Conservation (phyloP, 495 filamentous ascomycete species). For the Talaromyces borbonicus region DNA sequence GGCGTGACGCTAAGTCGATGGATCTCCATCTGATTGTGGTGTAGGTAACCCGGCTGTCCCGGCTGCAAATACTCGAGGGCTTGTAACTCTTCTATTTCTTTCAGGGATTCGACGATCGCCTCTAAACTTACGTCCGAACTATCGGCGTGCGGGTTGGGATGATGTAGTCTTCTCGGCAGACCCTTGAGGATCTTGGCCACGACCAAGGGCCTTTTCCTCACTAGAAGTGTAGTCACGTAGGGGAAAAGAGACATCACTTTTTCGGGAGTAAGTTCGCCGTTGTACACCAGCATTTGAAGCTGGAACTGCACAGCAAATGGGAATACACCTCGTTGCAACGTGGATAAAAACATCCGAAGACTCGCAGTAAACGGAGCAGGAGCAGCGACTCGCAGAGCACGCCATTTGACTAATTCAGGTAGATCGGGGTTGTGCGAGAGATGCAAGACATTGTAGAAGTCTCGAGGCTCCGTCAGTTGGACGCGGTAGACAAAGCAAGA, state of each 20-base stretch:
- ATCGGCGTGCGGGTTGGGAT: conserved; percentile 7
- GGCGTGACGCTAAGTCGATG: conserved; percentile 60
- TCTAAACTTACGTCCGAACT: not conserved
- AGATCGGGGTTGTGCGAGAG: conserved; percentile 2
- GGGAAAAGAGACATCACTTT: conserved; percentile 31
- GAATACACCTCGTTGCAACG: not conserved
- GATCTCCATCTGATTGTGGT: conserved; percentile 25
- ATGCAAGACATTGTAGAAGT: not conserved
- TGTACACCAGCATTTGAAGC: conserved; percentile 42
- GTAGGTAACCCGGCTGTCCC: conserved; percentile 3
- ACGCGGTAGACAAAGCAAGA: conserved; percentile 9
- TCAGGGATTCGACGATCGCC: not conserved
- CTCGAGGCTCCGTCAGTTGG: not conserved
- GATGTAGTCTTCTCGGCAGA: conserved; percentile 3
- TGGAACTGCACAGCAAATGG: conserved; percentile 28
- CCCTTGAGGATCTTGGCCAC: conserved; percentile 4
- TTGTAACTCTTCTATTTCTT: conserved; percentile 3
- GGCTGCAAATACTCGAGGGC: not conserved
- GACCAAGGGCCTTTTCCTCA: not conserved
- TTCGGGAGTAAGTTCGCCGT: conserved; percentile 39
- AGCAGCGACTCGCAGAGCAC: not conserved
- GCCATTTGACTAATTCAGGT: conserved; percentile 2
- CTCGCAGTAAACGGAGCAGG: not conserved
- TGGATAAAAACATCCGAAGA: not conserved
- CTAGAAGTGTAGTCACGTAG: conserved; percentile 11